These are phyloP conservation scores for Zea mays DNA, from an alignment of 176 grass and related monocot genomes.

Conservation along the genomic window DNA sequence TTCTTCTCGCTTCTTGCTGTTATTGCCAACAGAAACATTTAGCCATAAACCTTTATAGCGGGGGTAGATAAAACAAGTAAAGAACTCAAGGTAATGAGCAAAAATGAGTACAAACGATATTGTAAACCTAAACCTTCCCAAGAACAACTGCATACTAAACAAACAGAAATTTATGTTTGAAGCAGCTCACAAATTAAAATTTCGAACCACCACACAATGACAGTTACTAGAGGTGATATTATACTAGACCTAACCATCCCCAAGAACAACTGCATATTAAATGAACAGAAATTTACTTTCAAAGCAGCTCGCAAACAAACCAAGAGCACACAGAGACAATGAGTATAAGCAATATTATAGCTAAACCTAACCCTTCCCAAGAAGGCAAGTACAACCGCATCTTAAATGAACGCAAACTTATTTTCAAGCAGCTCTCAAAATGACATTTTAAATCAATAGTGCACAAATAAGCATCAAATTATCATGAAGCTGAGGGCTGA, in stretches of 20 bases:
- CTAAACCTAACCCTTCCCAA: background rate
- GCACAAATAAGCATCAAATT: background rate
- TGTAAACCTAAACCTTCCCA: background rate
- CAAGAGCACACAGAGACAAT: background rate
- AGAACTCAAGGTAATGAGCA: slow-evolving; percentile 1
- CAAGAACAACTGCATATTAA: slow-evolving; percentile 1
- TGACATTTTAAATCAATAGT: background rate
- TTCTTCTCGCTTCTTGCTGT: slow-evolving; percentile 66
- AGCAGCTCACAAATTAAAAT: background rate
- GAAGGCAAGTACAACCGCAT: background rate
- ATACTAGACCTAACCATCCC: slow-evolving; percentile 3
- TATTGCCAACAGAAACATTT: slow-evolving; percentile 47
- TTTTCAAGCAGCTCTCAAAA: slow-evolving; percentile 17
- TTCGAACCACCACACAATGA: background rate
- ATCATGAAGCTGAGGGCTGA: slow-evolving; percentile 1
- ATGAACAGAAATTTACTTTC: background rate
- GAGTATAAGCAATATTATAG: background rate
- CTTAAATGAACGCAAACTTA: slow-evolving; percentile 4
- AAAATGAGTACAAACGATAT: background rate
- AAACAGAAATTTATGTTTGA: background rate
- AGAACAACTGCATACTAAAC: background rate
- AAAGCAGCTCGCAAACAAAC: background rate
- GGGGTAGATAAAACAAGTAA: background rate
- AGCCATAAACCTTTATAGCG: background rate
- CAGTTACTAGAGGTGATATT: slow-evolving; percentile 7